Evolutionary conservation across 2,329 filamentous ascomycete genomes (phyloP), one percentile per base, ranked within the genome.

Genomic region (Claviceps humidiphila): DNA sequence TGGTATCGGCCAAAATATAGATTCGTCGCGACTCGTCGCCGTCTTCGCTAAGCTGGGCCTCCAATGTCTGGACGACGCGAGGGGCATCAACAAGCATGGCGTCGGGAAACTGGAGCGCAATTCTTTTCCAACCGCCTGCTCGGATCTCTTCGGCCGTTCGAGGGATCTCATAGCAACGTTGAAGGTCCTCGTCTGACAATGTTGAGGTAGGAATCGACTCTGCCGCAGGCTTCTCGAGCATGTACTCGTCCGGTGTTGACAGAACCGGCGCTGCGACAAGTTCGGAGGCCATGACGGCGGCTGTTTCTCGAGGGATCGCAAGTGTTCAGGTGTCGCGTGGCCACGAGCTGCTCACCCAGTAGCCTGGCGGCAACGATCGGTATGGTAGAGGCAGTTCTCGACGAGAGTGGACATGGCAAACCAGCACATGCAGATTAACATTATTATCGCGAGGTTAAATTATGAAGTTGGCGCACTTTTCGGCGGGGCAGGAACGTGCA

Each of bases 61-160:
- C 52, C 2, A 72, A 68, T 0, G 81, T 71, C 51, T 84, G 81
- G 53, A 85, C 89, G 0, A 96, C 87, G 53, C 85, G 77, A 5
- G 89, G 85, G 8, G 87, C 88, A 74, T 98, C 89, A 1, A 80
- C 74, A 1, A 98, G 77, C 88, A 97, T 95, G 30, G 84, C 77
- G 69, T 98, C 93, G 0, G 93, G 91, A 60, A 98, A 97, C 64
- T 98, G 93, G n/a, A 98, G 71, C 1, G 89, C 93, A 37, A 98
- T 79, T 49, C 85, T 79, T 56, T 71, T 78, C 78, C 88, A 95
- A 65, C 75, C 75, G 44, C 81, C 85, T 5, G 74, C 68, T n/a
- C 74, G 74, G 47, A 98, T 85, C 66, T 95, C 87, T 39, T 71
- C 67, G 48, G 89, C 78, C 0, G 93, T 96, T 53, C 87, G 79